These are phyloP conservation scores for Magnusiomyces paraingens DNA, from an alignment of 1,139 yeast species.

Conservation along the genomic window DNA sequence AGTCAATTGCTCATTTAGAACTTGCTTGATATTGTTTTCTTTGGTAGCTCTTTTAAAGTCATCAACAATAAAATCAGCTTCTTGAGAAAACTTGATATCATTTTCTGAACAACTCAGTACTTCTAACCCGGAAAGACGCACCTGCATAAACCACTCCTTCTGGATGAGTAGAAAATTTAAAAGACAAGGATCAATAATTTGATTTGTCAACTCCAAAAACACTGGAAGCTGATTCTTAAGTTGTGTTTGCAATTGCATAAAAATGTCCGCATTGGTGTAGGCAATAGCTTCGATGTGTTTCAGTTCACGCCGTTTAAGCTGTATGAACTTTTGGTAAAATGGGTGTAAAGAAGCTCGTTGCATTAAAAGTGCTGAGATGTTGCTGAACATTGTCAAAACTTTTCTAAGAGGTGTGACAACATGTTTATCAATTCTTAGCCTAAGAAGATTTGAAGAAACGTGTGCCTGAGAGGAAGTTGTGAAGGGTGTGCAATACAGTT, in stretches of 20 bases:
- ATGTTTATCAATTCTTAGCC: slow-evolving; percentile 22
- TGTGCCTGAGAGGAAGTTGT: slow-evolving; percentile 22
- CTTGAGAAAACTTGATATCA: too few species aligned
- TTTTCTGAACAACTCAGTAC: too few species aligned
- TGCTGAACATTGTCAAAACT: slow-evolving; percentile 23
- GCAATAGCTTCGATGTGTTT: too few species aligned
- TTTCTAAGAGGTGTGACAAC: slow-evolving; percentile 26
- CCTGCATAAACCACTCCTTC: slow-evolving; percentile 25
- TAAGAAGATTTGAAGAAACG: slow-evolving; percentile 22
- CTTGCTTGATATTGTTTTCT: too few species aligned
- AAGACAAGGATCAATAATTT: slow-evolving; percentile 22
- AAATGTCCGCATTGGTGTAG: slow-evolving; percentile 20
- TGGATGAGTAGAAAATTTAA: slow-evolving; percentile 24
- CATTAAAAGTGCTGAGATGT: slow-evolving; percentile 21
- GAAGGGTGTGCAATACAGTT: slow-evolving; percentile 24
- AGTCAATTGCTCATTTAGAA: too few species aligned
- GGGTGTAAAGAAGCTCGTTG: slow-evolving; percentile 22
- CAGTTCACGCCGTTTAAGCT: slow-evolving; percentile 14
- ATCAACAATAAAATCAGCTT: too few species aligned
- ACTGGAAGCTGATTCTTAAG: slow-evolving; percentile 28
- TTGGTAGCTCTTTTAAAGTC: too few species aligned
- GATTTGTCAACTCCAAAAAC: slow-evolving; percentile 23
- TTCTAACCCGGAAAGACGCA: slow-evolving; percentile 3
- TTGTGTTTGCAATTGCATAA: slow-evolving; percentile 24
- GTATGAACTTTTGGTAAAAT: slow-evolving; percentile 22